A percentile compares a stretch with the other conserved stretches of the same genome.
Evolutionary conservation across 1,284 basidiomycete species (phyloP).

Genomic region (Austroboletus novae-zelandiae): DNA sequence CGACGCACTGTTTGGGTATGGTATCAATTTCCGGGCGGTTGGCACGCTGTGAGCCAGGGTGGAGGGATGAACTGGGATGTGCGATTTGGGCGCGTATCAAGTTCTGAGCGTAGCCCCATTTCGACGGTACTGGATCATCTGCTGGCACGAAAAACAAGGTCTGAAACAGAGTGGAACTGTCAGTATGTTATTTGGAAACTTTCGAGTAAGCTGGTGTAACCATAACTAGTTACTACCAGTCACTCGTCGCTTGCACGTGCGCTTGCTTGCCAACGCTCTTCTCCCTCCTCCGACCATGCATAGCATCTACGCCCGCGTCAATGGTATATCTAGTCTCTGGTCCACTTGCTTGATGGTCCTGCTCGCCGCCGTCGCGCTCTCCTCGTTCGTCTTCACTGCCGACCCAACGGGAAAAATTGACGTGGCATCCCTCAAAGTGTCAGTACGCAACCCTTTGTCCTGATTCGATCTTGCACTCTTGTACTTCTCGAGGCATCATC

Average conservation of each 20-base stretch:
- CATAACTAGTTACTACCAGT: no score
- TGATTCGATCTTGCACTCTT: neutral
- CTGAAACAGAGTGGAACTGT: slow-evolving; percentile 1
- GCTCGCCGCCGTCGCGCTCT: slow-evolving; percentile 70
- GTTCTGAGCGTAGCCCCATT: slow-evolving; percentile 7
- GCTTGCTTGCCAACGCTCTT: neutral
- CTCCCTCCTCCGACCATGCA: slow-evolving; percentile 48
- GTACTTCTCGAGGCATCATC: slow-evolving; percentile 5
- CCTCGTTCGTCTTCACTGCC: slow-evolving; percentile 63
- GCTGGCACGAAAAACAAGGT: slow-evolving; percentile 6
- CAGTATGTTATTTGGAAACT: neutral
- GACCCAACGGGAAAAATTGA: slow-evolving; percentile 56
- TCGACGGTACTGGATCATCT: neutral
- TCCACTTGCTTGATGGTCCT: slow-evolving; percentile 79
- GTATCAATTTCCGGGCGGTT: slow-evolving; percentile 24
- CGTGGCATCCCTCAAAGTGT: slow-evolving; percentile 70
- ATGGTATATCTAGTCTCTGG: slow-evolving; percentile 70
- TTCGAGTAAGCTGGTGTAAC: no score
- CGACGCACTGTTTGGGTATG: slow-evolving; percentile 19
- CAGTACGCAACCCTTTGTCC: slow-evolving; percentile 26
- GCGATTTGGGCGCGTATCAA: slow-evolving; percentile 9
- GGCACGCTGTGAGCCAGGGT: slow-evolving; percentile 2
- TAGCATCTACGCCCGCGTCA: slow-evolving; percentile 63
- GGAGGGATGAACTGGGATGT: slow-evolving; percentile 1
- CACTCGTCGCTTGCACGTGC: slow-evolving; percentile 4